Evolutionary conservation across 106 monocot genomes (phyloP).

Genomic region (Apostasia shenzhenica): DNA sequence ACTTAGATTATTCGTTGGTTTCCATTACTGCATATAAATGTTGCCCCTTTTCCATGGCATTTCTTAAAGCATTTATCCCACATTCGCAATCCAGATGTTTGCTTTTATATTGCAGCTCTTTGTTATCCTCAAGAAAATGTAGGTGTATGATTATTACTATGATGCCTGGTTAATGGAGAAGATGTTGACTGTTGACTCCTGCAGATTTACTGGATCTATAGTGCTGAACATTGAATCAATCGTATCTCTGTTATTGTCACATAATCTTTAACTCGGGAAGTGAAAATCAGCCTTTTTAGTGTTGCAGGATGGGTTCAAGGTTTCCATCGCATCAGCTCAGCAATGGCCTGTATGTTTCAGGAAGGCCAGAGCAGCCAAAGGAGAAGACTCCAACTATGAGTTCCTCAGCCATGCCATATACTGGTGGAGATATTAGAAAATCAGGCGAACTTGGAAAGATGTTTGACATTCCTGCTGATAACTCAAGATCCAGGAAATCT

Average conservation of each 20-base stretch:
- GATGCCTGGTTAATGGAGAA: neutral
- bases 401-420: slow-evolving; percentile 64
- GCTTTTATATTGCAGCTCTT: neutral
- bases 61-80: too few species aligned
- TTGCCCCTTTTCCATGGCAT: too few species aligned
- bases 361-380: slow-evolving; percentile 77
- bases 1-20: too few species aligned
- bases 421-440: slow-evolving; percentile 59
- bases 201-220: slow-evolving; percentile 1
- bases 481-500: slow-evolving; percentile 55
- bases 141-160: too few species aligned
- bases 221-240: neutral
- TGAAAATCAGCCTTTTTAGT: neutral
- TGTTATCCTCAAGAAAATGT: neutral
- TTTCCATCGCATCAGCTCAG: slow-evolving; percentile 86
- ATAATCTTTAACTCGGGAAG: neutral
- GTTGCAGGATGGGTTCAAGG: slow-evolving; percentile 55
- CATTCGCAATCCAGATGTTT: too few species aligned
- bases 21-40: too few species aligned
- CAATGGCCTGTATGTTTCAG: slow-evolving; percentile 87
- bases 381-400: slow-evolving; percentile 57
- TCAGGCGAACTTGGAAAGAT: slow-evolving; percentile 79
- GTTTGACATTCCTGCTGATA: slow-evolving; percentile 65
- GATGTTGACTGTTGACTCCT: neutral
- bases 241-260: neutral